Base-by-base conservation (phyloP, 2,329 filamentous ascomycete genomes). In the Pyricularia pennisetigena region DNA sequence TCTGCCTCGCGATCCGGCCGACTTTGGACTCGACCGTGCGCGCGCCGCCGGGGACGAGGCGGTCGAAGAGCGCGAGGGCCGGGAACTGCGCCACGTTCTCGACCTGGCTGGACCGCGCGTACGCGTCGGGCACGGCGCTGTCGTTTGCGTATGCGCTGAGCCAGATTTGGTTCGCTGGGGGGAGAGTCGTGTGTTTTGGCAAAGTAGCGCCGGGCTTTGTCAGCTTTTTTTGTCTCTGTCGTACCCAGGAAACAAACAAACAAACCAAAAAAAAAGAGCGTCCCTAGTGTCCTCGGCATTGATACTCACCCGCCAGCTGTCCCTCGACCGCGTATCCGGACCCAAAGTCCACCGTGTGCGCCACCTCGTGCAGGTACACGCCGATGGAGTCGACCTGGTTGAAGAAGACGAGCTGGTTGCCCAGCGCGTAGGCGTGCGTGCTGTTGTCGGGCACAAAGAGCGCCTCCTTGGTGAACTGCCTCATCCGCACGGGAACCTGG, bases 331-430 rank as follows among this genome's bases (percentile, higher is more conserved):
- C 28, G 10, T 66, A 68, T 9, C 57, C 63, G 41, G 64, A 61
- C 9, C 41, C n/a, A 14, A 57, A 68, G 54, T 68, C 68, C 12
- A 66, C 64, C 29, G 64, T 62, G 68, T 68, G 68, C 49, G 68
- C 59, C 28, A 68, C 23, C 68, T 68, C 68, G 61, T 68, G 68
- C 49, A 68, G 41, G 68, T 66, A 68, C 7, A 68, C 30, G 23
- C 54, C 64, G 12, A 68, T 29, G 64, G n/a, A 54, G 64, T 63
- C 57, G 54, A 62, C 49, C 49, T 41, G 29, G 64, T 66, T 66
- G 57, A 68, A 68, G 54, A 69, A 67, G 59, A 69, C 68, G 57
- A 69, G 54, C 68, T 67, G 65, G 65, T 69, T 66, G 23, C 68
- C 68, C 2, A 67, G 65, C 9, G 68, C 68, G 41, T 69, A 69